Conservation (phyloP, 2,329 filamentous ascomycete genomes). For the Uncinocarpus reesii region DNA sequence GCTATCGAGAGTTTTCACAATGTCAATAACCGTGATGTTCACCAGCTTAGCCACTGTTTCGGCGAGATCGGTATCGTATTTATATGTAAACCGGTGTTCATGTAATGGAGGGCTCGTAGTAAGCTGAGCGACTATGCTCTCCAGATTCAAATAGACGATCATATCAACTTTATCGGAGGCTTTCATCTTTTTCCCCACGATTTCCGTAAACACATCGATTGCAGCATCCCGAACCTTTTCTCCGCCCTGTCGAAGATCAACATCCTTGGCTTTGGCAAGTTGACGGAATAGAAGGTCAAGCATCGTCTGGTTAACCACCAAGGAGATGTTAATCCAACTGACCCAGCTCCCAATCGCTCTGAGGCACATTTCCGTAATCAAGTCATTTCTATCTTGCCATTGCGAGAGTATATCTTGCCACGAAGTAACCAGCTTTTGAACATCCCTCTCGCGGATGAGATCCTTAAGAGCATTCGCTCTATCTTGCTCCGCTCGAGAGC, state of each 20-base stretch:
- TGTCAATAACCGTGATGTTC: constrained; percentile 77
- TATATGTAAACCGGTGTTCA: constrained; percentile 66
- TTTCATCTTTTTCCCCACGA: constrained; percentile 97
- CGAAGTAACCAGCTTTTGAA: constrained; percentile 73
- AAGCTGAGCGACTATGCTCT: constrained; percentile 74
- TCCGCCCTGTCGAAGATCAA: constrained; percentile 54
- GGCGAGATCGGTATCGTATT: constrained; percentile 90
- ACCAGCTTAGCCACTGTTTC: constrained; percentile 93
- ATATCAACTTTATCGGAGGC: constrained; percentile 85
- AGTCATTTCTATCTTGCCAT: constrained; percentile 61
- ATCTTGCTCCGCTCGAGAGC: constrained; percentile 67
- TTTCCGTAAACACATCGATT: constrained; percentile 90
- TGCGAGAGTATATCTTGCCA: constrained; percentile 84
- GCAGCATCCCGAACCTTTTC: constrained; percentile 82
- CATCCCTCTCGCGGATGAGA: constrained; percentile 72
- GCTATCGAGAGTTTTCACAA: constrained; percentile 76
- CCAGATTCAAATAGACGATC: constrained; percentile 80
- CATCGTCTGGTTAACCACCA: constrained; percentile 85
- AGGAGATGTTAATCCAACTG: constrained; percentile 93
- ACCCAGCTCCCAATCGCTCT: constrained; percentile 95
- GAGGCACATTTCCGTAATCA: constrained; percentile 74
- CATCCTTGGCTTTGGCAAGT: constrained; percentile 60
- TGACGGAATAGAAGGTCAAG: constrained; percentile 76
- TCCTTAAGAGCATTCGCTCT: constrained; percentile 87
- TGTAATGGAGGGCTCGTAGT: constrained; percentile 70